A percentile compares a stretch with the other conserved stretches of the same genome.
Evolutionary conservation across 331 rosid genomes (phyloP).

Genomic region (Saraca asoca): DNA sequence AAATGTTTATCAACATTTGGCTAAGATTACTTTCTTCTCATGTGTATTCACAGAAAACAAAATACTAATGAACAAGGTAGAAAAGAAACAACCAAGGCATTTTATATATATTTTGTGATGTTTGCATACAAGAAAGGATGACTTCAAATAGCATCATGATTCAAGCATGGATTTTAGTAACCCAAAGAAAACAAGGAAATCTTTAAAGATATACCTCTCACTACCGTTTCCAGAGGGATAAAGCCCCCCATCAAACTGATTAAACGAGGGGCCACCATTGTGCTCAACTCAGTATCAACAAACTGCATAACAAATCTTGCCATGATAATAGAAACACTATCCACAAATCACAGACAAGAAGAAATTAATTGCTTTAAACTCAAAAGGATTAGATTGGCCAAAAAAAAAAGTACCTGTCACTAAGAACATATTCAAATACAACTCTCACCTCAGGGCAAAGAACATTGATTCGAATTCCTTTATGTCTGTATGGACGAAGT

Average conservation of each 20-base stretch:
- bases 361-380: slow-evolving; percentile 9
- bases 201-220: slow-evolving; percentile 57
- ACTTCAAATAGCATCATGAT: slow-evolving; percentile 16
- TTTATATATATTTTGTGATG: background rate
- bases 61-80: slow-evolving; percentile 2
- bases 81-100: slow-evolving; percentile 17
- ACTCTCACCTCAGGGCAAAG: slow-evolving; percentile 90
- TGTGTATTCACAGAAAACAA: slow-evolving; percentile 11
- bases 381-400: slow-evolving; percentile 1
- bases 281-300: slow-evolving; percentile 74
- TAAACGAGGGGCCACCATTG: slow-evolving; percentile 33
- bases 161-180: slow-evolving; percentile 15
- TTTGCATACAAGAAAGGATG: background rate
- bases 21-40: slow-evolving; percentile 15
- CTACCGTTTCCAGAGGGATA: slow-evolving; percentile 86
- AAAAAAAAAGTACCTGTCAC: slow-evolving; percentile 16
- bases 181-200: slow-evolving; percentile 26
- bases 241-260: slow-evolving; percentile 57
- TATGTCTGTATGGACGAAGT: slow-evolving; percentile 59
- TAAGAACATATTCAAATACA: slow-evolving; percentile 22
- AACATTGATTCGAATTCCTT: slow-evolving; percentile 89
- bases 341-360: background rate
- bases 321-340: slow-evolving; percentile 21
- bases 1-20: slow-evolving; percentile 5
- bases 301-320: slow-evolving; percentile 61